These are phyloP conservation scores for Coniferiporia sulphurascens DNA, from an alignment of 1,284 basidiomycete genomes.

Conservation along the genomic window DNA sequence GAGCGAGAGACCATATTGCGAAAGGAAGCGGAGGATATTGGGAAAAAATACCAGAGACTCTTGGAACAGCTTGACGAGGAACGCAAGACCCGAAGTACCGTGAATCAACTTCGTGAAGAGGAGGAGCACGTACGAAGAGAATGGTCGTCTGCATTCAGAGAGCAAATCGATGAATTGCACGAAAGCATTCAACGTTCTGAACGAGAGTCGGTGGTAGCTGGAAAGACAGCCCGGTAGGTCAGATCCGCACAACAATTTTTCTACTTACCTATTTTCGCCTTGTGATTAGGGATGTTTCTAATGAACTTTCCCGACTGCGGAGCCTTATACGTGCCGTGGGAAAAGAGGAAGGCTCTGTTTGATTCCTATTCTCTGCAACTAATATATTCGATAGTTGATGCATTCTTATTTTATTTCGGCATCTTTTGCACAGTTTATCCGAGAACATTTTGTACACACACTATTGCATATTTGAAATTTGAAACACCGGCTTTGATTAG, in stretches of 20 bases:
- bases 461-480: no score
- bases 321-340: conserved; percentile 54
- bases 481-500: no score
- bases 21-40: conserved; percentile 57
- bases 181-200: conserved; percentile 49
- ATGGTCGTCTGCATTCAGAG: conserved; percentile 32
- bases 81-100: conserved; percentile 35
- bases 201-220: conserved; percentile 50
- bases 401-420: not conserved
- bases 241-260: not conserved
- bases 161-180: conserved; percentile 37
- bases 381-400: not conserved
- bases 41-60: conserved; percentile 58
- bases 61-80: conserved; percentile 54
- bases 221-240: conserved; percentile 56
- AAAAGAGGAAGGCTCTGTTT: conserved; percentile 1
- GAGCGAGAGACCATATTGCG: conserved; percentile 62
- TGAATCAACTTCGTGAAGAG: conserved; percentile 38
- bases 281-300: conserved; percentile 44
- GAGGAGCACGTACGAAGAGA: conserved; percentile 39
- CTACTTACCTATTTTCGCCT: not conserved
- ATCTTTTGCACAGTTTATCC: no score
- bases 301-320: conserved; percentile 59
- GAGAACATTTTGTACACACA: no score
- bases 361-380: not conserved